These are phyloP conservation scores for Chlorella sp. DNA, from an alignment of 139 green algal genomes.

Conservation along the genomic window DNA sequence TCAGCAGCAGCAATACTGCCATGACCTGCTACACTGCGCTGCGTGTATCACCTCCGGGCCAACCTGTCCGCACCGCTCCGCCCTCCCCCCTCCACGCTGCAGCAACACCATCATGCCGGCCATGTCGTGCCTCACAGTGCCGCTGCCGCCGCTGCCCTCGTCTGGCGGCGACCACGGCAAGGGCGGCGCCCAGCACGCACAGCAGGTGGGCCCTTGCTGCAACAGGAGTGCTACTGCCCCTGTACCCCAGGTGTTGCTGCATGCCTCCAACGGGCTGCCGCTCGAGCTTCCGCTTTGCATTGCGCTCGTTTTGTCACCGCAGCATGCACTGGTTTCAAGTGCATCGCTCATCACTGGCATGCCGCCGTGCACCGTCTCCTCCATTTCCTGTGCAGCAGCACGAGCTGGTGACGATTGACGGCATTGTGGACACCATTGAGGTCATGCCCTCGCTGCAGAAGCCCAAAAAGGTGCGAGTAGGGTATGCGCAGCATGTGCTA, in stretches of 20 bases:
- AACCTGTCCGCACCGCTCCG: too few relatives aligned
- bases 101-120: constrained; percentile 27
- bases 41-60: too few relatives aligned
- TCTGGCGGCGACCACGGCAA: background rate
- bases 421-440: constrained; percentile 84
- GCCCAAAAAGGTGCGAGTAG: constrained; percentile 87
- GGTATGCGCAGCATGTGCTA: background rate
- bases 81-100: background rate
- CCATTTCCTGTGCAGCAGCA: background rate
- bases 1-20: too few relatives aligned
- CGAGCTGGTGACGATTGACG: constrained; percentile 72
- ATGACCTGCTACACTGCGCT: too few relatives aligned
- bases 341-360: too few relatives aligned
- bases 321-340: too few relatives aligned
- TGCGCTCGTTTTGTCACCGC: too few relatives aligned
- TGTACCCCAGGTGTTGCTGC: too few relatives aligned
- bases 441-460: constrained; percentile 87
- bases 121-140: constrained; percentile 26
- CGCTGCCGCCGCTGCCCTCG: constrained; percentile 39
- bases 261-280: too few relatives aligned
- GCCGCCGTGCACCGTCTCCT: background rate
- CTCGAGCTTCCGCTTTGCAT: too few relatives aligned
- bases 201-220: too few relatives aligned
- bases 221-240: too few relatives aligned
- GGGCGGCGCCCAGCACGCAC: background rate